phyloP scores from a whole-genome alignment of 2,329 filamentous ascomycete species.

The Pestalotiopsis sp. region DNA sequence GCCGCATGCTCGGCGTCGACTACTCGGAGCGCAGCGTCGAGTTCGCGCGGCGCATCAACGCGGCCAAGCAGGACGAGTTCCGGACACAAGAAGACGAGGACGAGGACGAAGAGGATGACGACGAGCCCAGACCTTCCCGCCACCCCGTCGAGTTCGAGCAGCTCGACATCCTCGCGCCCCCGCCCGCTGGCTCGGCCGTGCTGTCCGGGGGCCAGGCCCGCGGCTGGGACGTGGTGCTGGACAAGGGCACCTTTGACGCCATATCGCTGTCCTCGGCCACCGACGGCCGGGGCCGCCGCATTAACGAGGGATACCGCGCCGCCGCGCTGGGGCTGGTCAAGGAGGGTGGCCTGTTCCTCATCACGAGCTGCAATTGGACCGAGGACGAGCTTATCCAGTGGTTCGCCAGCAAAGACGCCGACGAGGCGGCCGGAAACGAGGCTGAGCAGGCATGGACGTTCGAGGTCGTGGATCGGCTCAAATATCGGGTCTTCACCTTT shows the following conservation, averaged over 20 bases:
- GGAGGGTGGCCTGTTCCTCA: slow-evolving; percentile 72
- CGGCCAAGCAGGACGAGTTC: slow-evolving; percentile 24
- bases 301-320: slow-evolving; percentile 75
- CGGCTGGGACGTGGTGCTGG: slow-evolving; percentile 89
- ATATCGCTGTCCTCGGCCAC: slow-evolving; percentile 72
- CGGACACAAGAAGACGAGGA: slow-evolving; percentile 24
- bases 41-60: slow-evolving; percentile 70
- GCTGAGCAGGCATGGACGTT: slow-evolving; percentile 43
- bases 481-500: slow-evolving; percentile 87
- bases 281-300: slow-evolving; percentile 55
- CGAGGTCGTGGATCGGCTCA: slow-evolving; percentile 66
- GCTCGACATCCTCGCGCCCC: slow-evolving; percentile 65
- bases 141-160: slow-evolving; percentile 21
- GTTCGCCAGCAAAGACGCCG: slow-evolving; percentile 60
- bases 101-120: slow-evolving; percentile 24
- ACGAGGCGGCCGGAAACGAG: slow-evolving; percentile 20
- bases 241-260: slow-evolving; percentile 98
- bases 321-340: slow-evolving; percentile 71
- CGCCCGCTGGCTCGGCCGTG: slow-evolving; percentile 24
- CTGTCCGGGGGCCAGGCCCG: background rate
- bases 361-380: slow-evolving; percentile 99
- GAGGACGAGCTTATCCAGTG: slow-evolving; percentile 80
- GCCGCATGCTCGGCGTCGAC: slow-evolving; percentile 82
- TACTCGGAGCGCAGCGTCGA: slow-evolving; percentile 77
- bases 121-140: slow-evolving; percentile 18